These are phyloP conservation scores for Pistacia vera DNA, from an alignment of 345 rosid species.

Conservation along the genomic window DNA sequence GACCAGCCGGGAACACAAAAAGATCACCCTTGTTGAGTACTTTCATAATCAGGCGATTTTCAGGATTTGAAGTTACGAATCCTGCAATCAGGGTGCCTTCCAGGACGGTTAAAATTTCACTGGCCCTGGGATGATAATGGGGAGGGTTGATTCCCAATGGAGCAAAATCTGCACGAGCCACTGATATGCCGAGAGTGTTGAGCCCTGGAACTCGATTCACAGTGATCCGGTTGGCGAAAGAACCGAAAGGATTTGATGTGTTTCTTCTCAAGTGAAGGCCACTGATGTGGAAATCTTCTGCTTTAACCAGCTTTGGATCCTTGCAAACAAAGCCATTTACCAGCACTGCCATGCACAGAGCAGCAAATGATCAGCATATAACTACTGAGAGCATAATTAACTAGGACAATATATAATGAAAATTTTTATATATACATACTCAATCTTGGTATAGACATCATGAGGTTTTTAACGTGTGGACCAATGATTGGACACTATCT, in stretches of 20 bases:
- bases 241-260: conserved; percentile 12
- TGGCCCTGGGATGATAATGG: conserved; percentile 21
- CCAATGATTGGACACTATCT: too few species aligned
- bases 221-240: conserved; percentile 7
- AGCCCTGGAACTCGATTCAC: conserved; percentile 19
- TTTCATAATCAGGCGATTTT: conserved; percentile 6
- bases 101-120: conserved; percentile 17
- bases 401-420: too few species aligned
- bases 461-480: too few species aligned
- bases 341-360: background rate
- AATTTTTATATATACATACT: too few species aligned
- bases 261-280: background rate
- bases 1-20: too few species aligned
- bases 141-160: conserved; percentile 22
- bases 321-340: conserved; percentile 21
- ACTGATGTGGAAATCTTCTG: background rate
- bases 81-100: conserved; percentile 16
- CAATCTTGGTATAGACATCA: too few species aligned
- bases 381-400: background rate
- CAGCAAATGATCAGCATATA: background rate
- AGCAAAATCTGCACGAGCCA: conserved; percentile 20
- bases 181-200: conserved; percentile 26
- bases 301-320: conserved; percentile 5
- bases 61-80: conserved; percentile 23
- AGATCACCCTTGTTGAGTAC: conserved; percentile 2